phyloP scores from a whole-genome alignment of 1,284 basidiomycete genomes.

The Sphaerobolus stellatus region DNA sequence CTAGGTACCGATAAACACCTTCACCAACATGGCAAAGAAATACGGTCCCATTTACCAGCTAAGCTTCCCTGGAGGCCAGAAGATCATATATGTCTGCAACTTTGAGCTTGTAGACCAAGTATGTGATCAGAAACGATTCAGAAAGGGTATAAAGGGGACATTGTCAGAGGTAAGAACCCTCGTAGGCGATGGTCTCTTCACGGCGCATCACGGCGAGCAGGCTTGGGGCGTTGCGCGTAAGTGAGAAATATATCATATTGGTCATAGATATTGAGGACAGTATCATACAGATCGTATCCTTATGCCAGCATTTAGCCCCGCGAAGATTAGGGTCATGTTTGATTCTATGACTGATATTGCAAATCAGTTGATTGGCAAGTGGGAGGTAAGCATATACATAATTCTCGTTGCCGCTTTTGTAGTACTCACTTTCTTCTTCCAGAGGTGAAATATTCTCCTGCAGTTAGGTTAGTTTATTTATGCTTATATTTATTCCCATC shows the following conservation, averaged over 20 bases:
- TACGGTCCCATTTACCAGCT: slow-evolving; percentile 50
- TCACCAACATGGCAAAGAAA: slow-evolving; percentile 40
- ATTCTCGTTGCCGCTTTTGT: neutral
- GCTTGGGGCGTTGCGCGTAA: slow-evolving; percentile 51
- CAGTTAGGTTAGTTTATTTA: too few relatives aligned
- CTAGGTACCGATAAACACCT: slow-evolving; percentile 22
- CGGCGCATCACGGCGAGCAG: slow-evolving; percentile 43
- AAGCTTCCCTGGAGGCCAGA: slow-evolving; percentile 37
- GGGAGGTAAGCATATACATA: slow-evolving; percentile 43
- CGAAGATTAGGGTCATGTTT: slow-evolving; percentile 49
- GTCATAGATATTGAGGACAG: too few relatives aligned
- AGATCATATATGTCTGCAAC: slow-evolving; percentile 34
- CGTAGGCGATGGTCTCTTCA: slow-evolving; percentile 48
- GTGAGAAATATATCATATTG: too few relatives aligned
- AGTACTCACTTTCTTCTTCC: neutral
- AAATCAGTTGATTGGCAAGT: slow-evolving; percentile 47
- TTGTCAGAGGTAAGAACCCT: slow-evolving; percentile 42
- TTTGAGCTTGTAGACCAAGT: slow-evolving; percentile 44
- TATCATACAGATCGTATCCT: slow-evolving; percentile 57
- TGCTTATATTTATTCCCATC: neutral
- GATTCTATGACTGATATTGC: slow-evolving; percentile 50
- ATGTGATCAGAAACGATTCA: slow-evolving; percentile 46
- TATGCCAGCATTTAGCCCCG: slow-evolving; percentile 51
- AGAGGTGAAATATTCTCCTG: too few relatives aligned
- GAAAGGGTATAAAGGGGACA: slow-evolving; percentile 38